phyloP scores from a whole-genome alignment of 2,329 filamentous ascomycete genomes.

The Alternaria sp. region DNA sequence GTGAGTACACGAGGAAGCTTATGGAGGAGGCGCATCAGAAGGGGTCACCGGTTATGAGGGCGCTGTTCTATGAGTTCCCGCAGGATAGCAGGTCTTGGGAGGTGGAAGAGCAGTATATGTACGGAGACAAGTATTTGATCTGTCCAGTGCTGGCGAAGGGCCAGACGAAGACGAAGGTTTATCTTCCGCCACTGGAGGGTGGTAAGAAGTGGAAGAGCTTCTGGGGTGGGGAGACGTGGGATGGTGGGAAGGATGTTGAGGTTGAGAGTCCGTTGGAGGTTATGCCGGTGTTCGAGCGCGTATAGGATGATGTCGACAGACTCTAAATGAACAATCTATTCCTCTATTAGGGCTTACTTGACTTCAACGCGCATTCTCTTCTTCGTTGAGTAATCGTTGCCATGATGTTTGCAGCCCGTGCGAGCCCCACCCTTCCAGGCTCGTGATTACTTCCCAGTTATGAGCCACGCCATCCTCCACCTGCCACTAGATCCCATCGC shows the following conservation, averaged over 20 bases:
- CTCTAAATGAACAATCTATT: background rate
- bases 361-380: background rate
- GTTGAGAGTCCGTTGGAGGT: constrained; percentile 54
- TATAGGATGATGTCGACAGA: background rate
- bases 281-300: constrained; percentile 56
- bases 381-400: background rate
- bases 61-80: constrained; percentile 70
- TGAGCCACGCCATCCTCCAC: background rate
- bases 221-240: constrained; percentile 39
- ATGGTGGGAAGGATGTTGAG: constrained; percentile 51
- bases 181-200: constrained; percentile 54
- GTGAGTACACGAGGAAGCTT: constrained; percentile 63
- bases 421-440: background rate
- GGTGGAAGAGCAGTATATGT: constrained; percentile 69
- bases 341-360: background rate
- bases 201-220: constrained; percentile 54
- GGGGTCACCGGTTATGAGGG: constrained; percentile 66
- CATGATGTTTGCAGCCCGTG: background rate
- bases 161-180: constrained; percentile 54
- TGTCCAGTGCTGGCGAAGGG: constrained; percentile 62
- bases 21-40: constrained; percentile 67
- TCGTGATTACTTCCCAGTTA: background rate
- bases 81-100: constrained; percentile 61
- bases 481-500: background rate
- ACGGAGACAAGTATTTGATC: constrained; percentile 64